Percentiles rank a stretch among this genome's conserved stretches.
Conservation (phyloP, 768 basidiomycete genomes). For the Tricholoma furcatifolium region DNA sequence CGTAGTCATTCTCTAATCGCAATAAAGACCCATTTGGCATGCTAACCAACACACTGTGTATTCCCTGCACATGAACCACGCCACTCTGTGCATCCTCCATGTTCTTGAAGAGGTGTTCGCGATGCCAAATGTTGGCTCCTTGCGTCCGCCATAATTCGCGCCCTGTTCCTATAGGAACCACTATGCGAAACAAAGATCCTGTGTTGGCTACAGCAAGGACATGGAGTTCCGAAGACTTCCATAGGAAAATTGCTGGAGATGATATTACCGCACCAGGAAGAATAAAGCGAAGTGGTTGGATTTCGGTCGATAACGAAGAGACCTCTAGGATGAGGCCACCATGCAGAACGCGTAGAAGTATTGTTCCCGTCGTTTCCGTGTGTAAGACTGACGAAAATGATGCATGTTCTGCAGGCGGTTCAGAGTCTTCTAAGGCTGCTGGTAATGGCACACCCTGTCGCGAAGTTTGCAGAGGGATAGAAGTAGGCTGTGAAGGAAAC, state of each 20-base stretch:
- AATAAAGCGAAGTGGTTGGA: conserved; percentile 71
- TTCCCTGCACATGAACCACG: conserved; percentile 65
- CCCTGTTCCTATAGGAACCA: conserved; percentile 56
- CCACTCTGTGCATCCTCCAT: conserved; percentile 40
- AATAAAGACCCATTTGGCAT: conserved; percentile 62
- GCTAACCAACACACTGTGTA: conserved; percentile 63
- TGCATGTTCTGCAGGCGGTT: conserved; percentile 71
- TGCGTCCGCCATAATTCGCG: conserved; percentile 59
- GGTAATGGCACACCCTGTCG: conserved; percentile 54
- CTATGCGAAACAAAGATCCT: conserved; percentile 73
- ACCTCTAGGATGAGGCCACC: conserved; percentile 75
- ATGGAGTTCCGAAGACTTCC: conserved; percentile 56
- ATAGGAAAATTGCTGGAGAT: conserved; percentile 62
- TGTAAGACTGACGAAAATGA: conserved; percentile 58
- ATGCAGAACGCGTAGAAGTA: conserved; percentile 75
- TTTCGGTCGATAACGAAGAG: conserved; percentile 63
- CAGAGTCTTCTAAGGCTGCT: conserved; percentile 37
- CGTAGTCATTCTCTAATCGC: conserved; percentile 63
- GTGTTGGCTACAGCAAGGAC: conserved; percentile 65
- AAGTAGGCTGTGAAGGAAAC: conserved; percentile 49
- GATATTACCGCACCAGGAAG: conserved; percentile 71
- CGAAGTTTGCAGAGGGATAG: conserved; percentile 56
- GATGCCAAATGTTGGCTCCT: conserved; percentile 53
- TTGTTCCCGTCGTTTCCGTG: conserved; percentile 55
- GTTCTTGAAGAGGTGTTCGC: conserved; percentile 67